A percentile compares a stretch with the other conserved stretches of the same genome.
Conservation (phyloP, 73 alveolate species). For the Diophrys appendiculata region DNA sequence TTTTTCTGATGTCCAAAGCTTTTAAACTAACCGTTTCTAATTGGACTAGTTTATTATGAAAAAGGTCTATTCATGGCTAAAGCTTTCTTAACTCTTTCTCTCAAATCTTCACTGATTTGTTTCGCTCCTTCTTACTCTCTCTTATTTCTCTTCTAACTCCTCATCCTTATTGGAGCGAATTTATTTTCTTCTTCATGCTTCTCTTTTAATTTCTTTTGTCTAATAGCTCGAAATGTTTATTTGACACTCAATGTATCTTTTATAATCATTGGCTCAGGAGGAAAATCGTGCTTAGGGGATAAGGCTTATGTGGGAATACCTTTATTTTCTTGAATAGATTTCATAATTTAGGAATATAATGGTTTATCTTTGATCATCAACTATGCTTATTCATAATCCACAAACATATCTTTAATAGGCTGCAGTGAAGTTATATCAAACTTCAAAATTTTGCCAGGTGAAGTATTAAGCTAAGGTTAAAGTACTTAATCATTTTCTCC, state of each 20-base stretch:
- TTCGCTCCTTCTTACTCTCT: background rate
- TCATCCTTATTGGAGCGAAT: background rate
- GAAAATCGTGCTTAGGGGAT: background rate
- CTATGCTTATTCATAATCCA: background rate
- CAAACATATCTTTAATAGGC: background rate
- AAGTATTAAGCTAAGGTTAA: background rate
- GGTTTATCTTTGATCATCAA: background rate
- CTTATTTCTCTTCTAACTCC: background rate
- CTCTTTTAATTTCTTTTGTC: background rate
- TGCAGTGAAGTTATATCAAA: background rate
- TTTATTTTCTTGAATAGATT: background rate
- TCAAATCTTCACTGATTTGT: background rate
- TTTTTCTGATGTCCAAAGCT: too few relatives aligned
- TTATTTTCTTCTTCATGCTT: background rate
- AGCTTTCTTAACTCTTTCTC: background rate
- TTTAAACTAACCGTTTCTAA: too few relatives aligned
- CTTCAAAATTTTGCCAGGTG: too few relatives aligned
- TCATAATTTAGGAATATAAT: background rate
- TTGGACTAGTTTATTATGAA: too few relatives aligned
- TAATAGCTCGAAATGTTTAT: background rate
- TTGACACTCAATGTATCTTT: background rate
- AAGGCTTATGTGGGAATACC: background rate
- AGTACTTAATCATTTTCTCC: background rate
- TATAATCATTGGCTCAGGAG: background rate
- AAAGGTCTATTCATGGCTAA: too few relatives aligned